A percentile compares a stretch with the other conserved stretches of the same genome.
Evolutionary conservation across 1,284 basidiomycete genomes (phyloP).

Genomic region (Neonothopanus nambi): DNA sequence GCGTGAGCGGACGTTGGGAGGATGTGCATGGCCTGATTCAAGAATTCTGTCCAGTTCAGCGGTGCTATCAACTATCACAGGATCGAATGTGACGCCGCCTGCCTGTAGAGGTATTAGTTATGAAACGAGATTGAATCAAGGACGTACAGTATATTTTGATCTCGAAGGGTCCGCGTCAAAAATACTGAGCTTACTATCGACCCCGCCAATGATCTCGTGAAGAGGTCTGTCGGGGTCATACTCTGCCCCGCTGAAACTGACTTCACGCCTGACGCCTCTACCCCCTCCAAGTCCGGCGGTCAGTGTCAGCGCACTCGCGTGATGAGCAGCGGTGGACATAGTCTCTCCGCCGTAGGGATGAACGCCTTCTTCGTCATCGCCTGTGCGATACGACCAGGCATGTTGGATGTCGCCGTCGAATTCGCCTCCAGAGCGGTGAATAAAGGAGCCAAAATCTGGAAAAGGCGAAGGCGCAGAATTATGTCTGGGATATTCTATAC

Average conservation of each 20-base stretch:
- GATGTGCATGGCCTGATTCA: conserved; percentile 47
- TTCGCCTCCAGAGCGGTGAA: conserved; percentile 55
- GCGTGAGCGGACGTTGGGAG: conserved; percentile 26
- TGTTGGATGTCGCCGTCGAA: conserved; percentile 54
- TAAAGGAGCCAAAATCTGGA: conserved; percentile 59
- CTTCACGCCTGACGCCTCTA: conserved; percentile 44
- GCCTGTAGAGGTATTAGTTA: conserved; percentile 13
- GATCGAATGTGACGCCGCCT: conserved; percentile 43
- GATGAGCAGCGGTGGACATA: conserved; percentile 81
- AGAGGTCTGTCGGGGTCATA: conserved; percentile 86
- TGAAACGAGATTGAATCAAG: conserved; percentile 5
- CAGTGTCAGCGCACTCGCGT: conserved; percentile 84
- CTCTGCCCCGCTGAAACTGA: conserved; percentile 73
- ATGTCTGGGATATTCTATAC: conserved; percentile 70
- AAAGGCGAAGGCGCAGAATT: conserved; percentile 53
- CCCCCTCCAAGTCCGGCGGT: conserved; percentile 70
- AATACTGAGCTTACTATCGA: conserved; percentile 48
- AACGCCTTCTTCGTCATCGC: conserved; percentile 63
- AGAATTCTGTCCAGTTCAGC: conserved; percentile 65
- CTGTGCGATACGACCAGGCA: conserved; percentile 65
- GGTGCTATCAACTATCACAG: conserved; percentile 58
- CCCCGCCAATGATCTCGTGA: conserved; percentile 68
- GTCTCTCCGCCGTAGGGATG: conserved; percentile 67
- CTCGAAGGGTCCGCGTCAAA: conserved; percentile 54
- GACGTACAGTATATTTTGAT: conserved; percentile 43